phyloP scores from a whole-genome alignment of 495 filamentous ascomycete species.

The Penicillium tannophilum region DNA sequence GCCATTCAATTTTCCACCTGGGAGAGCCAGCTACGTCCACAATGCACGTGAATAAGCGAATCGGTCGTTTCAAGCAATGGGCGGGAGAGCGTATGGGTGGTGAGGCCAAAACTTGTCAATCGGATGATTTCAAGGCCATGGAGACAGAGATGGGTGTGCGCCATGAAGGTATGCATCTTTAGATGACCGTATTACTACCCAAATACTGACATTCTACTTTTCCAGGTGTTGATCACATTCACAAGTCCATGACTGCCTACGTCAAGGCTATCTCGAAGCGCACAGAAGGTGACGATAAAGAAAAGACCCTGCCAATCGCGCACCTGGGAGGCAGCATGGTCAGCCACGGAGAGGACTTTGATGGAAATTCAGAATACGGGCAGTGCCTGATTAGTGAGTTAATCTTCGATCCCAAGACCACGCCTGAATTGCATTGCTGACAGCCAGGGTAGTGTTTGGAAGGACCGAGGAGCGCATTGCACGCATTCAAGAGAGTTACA shows the following conservation, averaged over 20 bases:
- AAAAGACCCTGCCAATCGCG: conserved; percentile 80
- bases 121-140: conserved; percentile 91
- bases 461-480: conserved; percentile 86
- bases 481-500: conserved; percentile 83
- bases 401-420: conserved; percentile 1
- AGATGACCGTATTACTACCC: not conserved
- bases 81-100: conserved; percentile 95
- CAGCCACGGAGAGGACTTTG: conserved; percentile 90
- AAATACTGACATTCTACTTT: not conserved
- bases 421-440: conserved; percentile 10
- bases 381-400: conserved; percentile 77
- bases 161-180: conserved; percentile 67
- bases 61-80: conserved; percentile 98
- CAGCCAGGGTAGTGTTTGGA: conserved; percentile 61
- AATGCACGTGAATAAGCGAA: conserved; percentile 96
- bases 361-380: conserved; percentile 88
- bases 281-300: conserved; percentile 78
- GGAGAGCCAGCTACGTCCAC: conserved; percentile 19
- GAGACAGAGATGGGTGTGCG: conserved; percentile 92
- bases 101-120: conserved; percentile 83
- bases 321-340: conserved; percentile 89
- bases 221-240: conserved; percentile 86
- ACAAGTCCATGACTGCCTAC: conserved; percentile 85
- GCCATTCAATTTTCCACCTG: not conserved
- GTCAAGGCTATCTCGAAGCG: conserved; percentile 89